These are phyloP conservation scores for Linum usitatissimum DNA, from an alignment of 345 rosid genomes.

Conservation along the genomic window DNA sequence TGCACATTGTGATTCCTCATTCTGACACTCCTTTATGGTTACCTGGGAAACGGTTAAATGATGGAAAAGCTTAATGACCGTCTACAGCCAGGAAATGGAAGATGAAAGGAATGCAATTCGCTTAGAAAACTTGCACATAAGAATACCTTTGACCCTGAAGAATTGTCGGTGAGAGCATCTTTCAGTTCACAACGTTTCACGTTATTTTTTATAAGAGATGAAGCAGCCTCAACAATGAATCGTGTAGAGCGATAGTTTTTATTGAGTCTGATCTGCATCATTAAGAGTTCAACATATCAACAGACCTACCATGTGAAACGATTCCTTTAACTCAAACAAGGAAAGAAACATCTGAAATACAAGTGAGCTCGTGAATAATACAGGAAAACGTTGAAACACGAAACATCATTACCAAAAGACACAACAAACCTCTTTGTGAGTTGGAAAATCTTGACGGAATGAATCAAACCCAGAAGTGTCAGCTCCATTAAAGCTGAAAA, in stretches of 20 bases:
- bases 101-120: neutral
- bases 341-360: neutral
- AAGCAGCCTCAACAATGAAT: slow-evolving; percentile 85
- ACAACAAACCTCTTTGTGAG: slow-evolving; percentile 59
- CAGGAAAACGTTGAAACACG: slow-evolving; percentile 1
- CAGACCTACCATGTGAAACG: neutral
- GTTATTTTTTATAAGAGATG: slow-evolving; percentile 68
- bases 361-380: neutral
- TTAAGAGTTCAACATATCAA: slow-evolving; percentile 11
- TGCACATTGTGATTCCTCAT: slow-evolving; percentile 82
- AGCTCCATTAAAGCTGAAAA: slow-evolving; percentile 91
- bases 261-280: slow-evolving; percentile 60
- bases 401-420: slow-evolving; percentile 4
- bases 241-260: slow-evolving; percentile 82
- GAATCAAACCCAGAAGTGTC: slow-evolving; percentile 83
- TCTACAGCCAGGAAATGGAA: slow-evolving; percentile 1
- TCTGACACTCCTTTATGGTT: slow-evolving; percentile 72
- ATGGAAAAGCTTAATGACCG: slow-evolving; percentile 9
- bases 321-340: slow-evolving; percentile 3
- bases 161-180: slow-evolving; percentile 64
- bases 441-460: slow-evolving; percentile 70
- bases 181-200: slow-evolving; percentile 51
- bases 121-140: slow-evolving; percentile 2
- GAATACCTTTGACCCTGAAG: slow-evolving; percentile 77
- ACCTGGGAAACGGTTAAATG: slow-evolving; percentile 34